Conservation (phyloP, 169 alveolate genomes). For the Plasmodium vivax region DNA sequence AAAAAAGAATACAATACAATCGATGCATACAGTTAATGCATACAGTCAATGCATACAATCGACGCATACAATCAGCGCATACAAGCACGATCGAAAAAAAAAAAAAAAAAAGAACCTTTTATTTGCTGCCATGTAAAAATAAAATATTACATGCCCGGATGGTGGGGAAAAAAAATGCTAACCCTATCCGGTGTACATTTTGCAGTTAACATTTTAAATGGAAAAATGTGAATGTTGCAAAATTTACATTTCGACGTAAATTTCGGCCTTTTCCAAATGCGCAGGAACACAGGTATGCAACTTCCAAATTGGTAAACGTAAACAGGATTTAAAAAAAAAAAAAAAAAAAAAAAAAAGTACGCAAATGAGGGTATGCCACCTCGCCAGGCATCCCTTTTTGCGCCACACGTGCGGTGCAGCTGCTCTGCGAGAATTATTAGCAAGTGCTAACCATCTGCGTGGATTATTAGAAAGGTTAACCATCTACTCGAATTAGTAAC, state of each 20-base stretch:
- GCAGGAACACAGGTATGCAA: not conserved
- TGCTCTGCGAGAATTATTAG: constrained; percentile 31
- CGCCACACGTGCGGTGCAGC: not conserved
- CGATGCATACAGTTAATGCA: too few relatives aligned
- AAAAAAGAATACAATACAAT: not conserved
- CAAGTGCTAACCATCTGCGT: constrained; percentile 38
- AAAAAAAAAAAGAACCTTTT: not conserved
- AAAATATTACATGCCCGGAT: not conserved
- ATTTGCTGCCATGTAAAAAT: not conserved
- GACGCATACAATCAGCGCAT: too few relatives aligned
- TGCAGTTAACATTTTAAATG: not conserved
- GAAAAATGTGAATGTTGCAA: not conserved
- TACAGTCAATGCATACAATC: too few relatives aligned
- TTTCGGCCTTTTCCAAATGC: not conserved
- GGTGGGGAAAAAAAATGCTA: not conserved
- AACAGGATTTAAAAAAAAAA: too few relatives aligned
- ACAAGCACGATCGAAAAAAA: too few relatives aligned
- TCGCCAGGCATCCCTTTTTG: not conserved
- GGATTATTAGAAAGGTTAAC: not conserved
- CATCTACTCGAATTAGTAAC: not conserved
- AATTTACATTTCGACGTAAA: not conserved
- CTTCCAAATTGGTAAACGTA: not conserved
- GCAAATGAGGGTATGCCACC: not conserved
- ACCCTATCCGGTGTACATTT: not conserved
- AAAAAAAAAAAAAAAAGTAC: not conserved